Base-by-base conservation (phyloP, 148 eudicot species). In the Pouteria glomerata region DNA sequence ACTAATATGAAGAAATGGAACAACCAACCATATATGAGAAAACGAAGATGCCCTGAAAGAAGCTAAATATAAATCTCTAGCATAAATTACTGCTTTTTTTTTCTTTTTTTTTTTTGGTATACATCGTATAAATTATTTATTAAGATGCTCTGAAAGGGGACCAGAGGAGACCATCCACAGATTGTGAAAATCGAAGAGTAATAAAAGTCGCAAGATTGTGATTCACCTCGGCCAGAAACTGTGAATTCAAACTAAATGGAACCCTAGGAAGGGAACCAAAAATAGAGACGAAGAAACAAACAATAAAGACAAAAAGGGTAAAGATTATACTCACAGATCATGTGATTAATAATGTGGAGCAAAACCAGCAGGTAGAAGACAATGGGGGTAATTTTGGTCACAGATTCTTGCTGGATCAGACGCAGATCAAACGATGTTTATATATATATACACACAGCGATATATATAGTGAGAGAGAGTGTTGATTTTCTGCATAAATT, bases 241-340 rank as follows among this genome's bases (percentile, higher is more conserved):
- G 42, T 60, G 42, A 74, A 58, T 56, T 39, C 48, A 29, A 37
- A 73, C 26, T 12, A 26, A 73, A 52, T 37, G 34, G n/a, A 16
- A n/a, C 26, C 45, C 53, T 45, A 71, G n/a, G n/a, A n/a, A n/a
- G n/a, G n/a, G n/a, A 30, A 58, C 34, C n/a, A 24, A 63, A 67
- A 18, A 62, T n/a, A 77, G 13, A 35, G 50, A 24, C 71, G 35
- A 55, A 68, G 55, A 34, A 6, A 2, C n/a, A n/a, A 59, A 29
- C 18, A 52, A 45, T 47, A 57, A 10, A 47, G 16, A 23, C 45
- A 42, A 48, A 59, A 73, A 76, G 66, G 57, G 58, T 45, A 57
- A 30, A 66, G 53, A 50, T 55, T 62, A 21, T 61, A 80, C 96
- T 81, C 77, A 90, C 96, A 81, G 87, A 76, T 82, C 87, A 90